Conservation (phyloP, 345 rosid genomes). For the Lepidium aucheri region DNA sequence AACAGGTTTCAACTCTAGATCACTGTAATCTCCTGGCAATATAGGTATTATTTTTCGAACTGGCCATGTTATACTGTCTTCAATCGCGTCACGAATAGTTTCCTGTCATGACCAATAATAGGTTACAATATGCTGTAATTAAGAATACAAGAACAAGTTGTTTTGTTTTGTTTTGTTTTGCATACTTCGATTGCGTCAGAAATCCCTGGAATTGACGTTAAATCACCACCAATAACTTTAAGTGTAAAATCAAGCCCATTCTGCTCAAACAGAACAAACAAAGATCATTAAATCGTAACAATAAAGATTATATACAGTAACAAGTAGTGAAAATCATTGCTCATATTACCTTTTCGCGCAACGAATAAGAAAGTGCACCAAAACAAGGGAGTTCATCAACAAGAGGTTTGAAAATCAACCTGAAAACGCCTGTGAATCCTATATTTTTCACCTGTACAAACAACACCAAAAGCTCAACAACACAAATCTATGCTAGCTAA, state of each 20-base stretch:
- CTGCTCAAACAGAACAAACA: constrained; percentile 31
- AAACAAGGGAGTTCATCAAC: constrained; percentile 82
- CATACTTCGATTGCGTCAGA: constrained; percentile 81
- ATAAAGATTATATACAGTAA: not conserved
- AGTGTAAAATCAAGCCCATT: constrained; percentile 73
- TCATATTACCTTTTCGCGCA: constrained; percentile 55
- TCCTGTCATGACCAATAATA: constrained; percentile 36
- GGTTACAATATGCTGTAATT: not conserved
- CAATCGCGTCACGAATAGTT: constrained; percentile 71
- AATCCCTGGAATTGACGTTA: constrained; percentile 79
- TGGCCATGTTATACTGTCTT: constrained; percentile 93
- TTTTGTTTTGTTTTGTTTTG: not conserved
- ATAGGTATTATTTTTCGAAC: constrained; percentile 68
- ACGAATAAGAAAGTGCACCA: constrained; percentile 77
- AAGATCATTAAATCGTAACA: not conserved
- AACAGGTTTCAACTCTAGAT: constrained; percentile 75
- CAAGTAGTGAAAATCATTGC: not conserved
- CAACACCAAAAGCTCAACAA: constrained; percentile 10
- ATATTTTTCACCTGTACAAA: constrained; percentile 66
- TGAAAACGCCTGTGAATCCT: constrained; percentile 87
- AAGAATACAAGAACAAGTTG: not conserved
- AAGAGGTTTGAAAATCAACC: constrained; percentile 84
- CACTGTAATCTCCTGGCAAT: constrained; percentile 93
- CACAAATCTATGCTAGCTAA: not conserved
- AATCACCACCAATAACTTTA: constrained; percentile 67